These are phyloP conservation scores for Iris macrosiphon DNA, from an alignment of 106 monocot species.

Conservation along the genomic window DNA sequence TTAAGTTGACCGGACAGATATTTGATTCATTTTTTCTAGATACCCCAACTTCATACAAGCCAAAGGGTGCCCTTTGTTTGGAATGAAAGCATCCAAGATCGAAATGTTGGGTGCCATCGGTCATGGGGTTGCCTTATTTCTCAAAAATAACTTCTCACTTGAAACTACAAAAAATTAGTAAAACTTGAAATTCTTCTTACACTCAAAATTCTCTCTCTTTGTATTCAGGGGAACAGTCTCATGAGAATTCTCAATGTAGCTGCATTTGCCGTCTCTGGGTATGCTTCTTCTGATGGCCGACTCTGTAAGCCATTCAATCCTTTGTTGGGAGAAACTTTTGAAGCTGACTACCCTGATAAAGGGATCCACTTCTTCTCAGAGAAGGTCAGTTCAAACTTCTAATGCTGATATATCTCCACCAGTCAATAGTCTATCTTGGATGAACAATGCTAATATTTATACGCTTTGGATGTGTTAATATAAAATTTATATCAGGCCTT, in stretches of 20 bases:
- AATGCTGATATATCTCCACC: too few relatives aligned
- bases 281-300: conserved; percentile 86
- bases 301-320: conserved; percentile 94
- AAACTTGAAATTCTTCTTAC: neutral
- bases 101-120: too few relatives aligned
- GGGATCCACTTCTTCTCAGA: conserved; percentile 85
- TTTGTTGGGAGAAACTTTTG: conserved; percentile 88
- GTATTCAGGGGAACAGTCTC: conserved; percentile 73
- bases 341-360: conserved; percentile 82
- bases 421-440: too few relatives aligned
- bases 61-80: neutral
- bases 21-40: neutral
- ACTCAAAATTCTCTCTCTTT: conserved; percentile 11
- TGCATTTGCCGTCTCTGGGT: conserved; percentile 92
- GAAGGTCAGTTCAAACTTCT: conserved; percentile 42
- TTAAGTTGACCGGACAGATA: neutral
- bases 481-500: too few relatives aligned
- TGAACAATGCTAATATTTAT: too few relatives aligned
- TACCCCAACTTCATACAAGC: neutral
- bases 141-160: neutral
- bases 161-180: too few relatives aligned
- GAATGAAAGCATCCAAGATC: neutral
- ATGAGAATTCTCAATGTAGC: conserved; percentile 96
- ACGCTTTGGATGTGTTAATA: too few relatives aligned
- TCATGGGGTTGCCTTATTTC: neutral